A percentile compares a stretch with the other conserved stretches of the same genome.
Evolutionary conservation across 2,329 filamentous ascomycete genomes (phyloP).

Genomic region (Emergomyces orientalis): DNA sequence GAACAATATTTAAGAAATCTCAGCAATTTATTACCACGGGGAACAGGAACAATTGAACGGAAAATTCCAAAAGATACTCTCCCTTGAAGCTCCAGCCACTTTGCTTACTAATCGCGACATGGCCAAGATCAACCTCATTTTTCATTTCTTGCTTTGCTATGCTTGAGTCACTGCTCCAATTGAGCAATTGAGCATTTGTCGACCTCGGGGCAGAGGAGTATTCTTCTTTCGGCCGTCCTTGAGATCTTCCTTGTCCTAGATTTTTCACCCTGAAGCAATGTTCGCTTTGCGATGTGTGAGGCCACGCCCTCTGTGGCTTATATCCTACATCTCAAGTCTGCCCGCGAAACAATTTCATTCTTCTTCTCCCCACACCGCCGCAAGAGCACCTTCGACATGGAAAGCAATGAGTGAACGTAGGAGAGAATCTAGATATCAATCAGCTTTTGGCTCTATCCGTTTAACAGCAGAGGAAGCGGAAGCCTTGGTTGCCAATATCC

Average conservation of each 20-base stretch:
- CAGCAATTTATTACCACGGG: neutral
- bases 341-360: slow-evolving; percentile 1
- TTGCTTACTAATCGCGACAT: neutral
- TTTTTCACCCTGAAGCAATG: neutral
- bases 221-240: neutral
- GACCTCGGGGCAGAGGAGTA: neutral
- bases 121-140: neutral
- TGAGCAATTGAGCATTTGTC: neutral
- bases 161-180: neutral
- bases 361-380: neutral
- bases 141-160: neutral
- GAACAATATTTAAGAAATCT: neutral
- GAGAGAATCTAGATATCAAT: neutral
- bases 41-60: neutral
- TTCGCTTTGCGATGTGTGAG: neutral
- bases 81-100: accelerated
- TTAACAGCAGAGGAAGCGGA: neutral
- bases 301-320: neutral
- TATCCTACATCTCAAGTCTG: neutral
- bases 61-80: neutral
- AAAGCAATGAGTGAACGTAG: neutral
- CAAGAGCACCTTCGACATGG: slow-evolving; percentile 1
- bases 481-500: neutral
- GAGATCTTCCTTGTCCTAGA: neutral
- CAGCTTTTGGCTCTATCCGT: neutral